Conservation (phyloP, 2,329 filamentous ascomycete species). For the Cryphonectria carpinicola region DNA sequence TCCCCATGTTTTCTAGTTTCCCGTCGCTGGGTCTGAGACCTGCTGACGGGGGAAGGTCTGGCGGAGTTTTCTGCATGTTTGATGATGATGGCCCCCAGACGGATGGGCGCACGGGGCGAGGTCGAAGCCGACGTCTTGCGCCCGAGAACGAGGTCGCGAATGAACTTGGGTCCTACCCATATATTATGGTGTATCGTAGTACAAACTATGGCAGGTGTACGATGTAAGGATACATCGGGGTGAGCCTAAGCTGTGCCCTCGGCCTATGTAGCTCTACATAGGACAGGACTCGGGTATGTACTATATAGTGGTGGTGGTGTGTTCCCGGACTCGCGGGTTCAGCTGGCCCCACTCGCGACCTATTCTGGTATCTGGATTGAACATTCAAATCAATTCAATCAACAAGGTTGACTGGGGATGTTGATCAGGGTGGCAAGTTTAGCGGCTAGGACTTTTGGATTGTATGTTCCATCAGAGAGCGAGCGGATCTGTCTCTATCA, state of each 20-base stretch:
- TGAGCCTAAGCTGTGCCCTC: background rate
- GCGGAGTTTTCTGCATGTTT: background rate
- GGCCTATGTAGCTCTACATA: background rate
- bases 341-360: background rate
- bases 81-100: background rate
- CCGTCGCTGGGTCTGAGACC: background rate
- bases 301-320: background rate
- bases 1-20: too few species aligned
- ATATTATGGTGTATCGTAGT: background rate
- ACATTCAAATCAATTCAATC: background rate
- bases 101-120: background rate
- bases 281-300: background rate
- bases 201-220: background rate
- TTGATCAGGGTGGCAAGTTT: background rate
- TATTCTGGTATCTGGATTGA: background rate
- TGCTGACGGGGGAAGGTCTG: background rate
- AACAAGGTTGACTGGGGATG: background rate
- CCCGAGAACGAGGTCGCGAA: background rate
- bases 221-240: background rate
- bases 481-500: background rate
- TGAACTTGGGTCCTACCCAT: background rate
- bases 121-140: background rate
- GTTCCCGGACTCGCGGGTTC: slow-evolving; percentile 1
- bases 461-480: background rate
- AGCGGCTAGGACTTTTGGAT: background rate